Percentiles rank a stretch among this genome's conserved stretches.
Conservation (phyloP, 805 yeast genomes). For the Barnettozyma vustinii region DNA sequence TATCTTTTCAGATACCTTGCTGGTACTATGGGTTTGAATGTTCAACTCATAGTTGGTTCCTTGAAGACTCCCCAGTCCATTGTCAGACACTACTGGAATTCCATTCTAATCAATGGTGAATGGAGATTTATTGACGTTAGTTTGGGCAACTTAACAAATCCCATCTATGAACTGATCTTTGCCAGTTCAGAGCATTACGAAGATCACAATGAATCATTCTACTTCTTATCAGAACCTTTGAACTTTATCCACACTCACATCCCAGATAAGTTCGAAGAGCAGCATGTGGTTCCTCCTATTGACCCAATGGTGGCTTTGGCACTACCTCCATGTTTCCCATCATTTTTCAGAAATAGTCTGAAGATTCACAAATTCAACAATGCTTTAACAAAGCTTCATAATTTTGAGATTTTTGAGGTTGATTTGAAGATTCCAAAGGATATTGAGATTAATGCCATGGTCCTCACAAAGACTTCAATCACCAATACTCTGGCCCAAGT, state of each 20-base stretch:
- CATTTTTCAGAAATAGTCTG: constrained; percentile 58
- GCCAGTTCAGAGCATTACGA: constrained; percentile 21
- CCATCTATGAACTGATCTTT: constrained; percentile 38
- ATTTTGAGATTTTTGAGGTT: constrained; percentile 74
- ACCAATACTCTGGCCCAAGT: constrained; percentile 72
- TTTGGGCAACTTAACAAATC: constrained; percentile 54
- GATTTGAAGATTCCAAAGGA: constrained; percentile 67
- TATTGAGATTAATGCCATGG: constrained; percentile 59
- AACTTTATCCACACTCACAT: constrained; percentile 78
- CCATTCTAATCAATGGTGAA: constrained; percentile 67
- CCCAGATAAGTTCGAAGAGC: constrained; percentile 73
- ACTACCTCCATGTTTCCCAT: constrained; percentile 83
- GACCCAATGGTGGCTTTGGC: constrained; percentile 73
- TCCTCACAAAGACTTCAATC: constrained; percentile 38
- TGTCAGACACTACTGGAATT: constrained; percentile 85
- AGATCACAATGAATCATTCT: constrained; percentile 41
- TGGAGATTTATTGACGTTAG: constrained; percentile 77
- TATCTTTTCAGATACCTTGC: constrained; percentile 72
- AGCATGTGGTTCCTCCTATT: constrained; percentile 81
- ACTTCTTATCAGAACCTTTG: constrained; percentile 74
- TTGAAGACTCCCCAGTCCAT: constrained; percentile 72
- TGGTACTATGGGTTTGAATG: constrained; percentile 59
- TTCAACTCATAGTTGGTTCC: constrained; percentile 78
- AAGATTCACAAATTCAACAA: constrained; percentile 66
- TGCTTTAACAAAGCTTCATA: constrained; percentile 65